These are phyloP conservation scores for Leccinum subgranulosum DNA, from an alignment of 768 basidiomycete species.

Conservation along the genomic window DNA sequence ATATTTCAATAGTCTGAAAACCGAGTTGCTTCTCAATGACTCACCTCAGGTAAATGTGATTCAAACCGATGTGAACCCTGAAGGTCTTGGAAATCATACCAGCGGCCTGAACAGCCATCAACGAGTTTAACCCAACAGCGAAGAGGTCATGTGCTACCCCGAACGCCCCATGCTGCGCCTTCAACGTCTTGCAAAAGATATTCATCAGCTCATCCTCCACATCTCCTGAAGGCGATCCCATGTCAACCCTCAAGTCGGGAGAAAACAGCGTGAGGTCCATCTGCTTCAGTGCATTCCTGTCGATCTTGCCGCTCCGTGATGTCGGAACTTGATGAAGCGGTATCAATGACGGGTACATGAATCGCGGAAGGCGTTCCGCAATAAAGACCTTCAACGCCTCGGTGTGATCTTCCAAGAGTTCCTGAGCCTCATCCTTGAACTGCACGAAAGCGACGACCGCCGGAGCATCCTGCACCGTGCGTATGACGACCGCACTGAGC, in stretches of 20 bases:
- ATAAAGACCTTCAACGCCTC: constrained; percentile 24
- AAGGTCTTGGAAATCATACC: constrained; percentile 30
- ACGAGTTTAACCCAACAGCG: constrained; percentile 28
- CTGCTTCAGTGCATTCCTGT: constrained; percentile 26
- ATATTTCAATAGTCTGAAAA: neutral
- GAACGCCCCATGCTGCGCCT: constrained; percentile 18
- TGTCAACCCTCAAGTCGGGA: constrained; percentile 19
- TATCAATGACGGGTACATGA: constrained; percentile 31
- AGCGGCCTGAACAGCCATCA: constrained; percentile 33
- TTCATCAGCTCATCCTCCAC: constrained; percentile 26
- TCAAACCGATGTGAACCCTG: constrained; percentile 27
- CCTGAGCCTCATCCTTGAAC: constrained; percentile 11
- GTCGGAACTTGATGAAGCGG: constrained; percentile 24
- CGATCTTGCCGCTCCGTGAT: constrained; percentile 29
- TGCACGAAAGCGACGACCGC: constrained; percentile 31
- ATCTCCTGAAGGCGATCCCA: constrained; percentile 25
- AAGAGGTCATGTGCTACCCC: constrained; percentile 29
- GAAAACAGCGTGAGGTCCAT: constrained; percentile 25
- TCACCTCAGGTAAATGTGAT: constrained; percentile 29
- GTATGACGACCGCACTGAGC: constrained; percentile 24
- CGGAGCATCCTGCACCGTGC: constrained; percentile 25
- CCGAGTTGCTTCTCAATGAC: neutral
- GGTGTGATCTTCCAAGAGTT: constrained; percentile 18
- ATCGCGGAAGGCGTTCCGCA: constrained; percentile 29
- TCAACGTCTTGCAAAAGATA: constrained; percentile 25